Evolutionary conservation across 1,284 basidiomycete species (phyloP), one percentile per base, ranked within the genome.

Genomic region (Singerocomus inundabilis): DNA sequence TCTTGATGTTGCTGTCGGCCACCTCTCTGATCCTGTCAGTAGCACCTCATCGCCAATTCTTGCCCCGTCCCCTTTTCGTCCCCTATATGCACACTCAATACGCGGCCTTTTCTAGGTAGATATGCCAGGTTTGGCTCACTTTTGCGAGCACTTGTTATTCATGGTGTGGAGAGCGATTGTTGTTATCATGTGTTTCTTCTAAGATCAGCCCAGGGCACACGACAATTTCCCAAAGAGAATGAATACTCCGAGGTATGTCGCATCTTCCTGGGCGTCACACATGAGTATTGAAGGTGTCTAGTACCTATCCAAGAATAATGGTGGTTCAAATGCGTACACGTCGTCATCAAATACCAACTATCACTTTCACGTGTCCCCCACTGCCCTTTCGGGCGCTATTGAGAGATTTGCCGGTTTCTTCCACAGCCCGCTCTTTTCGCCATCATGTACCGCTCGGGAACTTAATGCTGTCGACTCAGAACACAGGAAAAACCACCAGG

Each of bases 401-500:
- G 82, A 92, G 59, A 88, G 95, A 28, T 99, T 99, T 69, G 80
- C 95, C 0, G 88, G 86, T 3, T 99, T 99, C 77, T 99, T 99
- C 73, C 88, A 91, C 60, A 88, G 85, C 34, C 97, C 97, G 0
- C 79, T 97, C 45, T 99, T 99, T 66, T 75, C 91, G 11, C 82
- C 89, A 0, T 92, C 91, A 15, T 96, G 96, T 68, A 96, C 96
- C 0, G 83, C 89, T 46, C 84, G 97, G 40, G 97, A 99, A 72
- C 83, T 98, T 57, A 94, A 95, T 59, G 97, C 97, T 1, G 97
- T 99, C 32, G 90, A 99, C 67, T 98, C 94, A 1, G 97, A 99
- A 68, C 91, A 99, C 79, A 94, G 93, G 77, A 99, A 99, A 77
- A 99, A 99, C 67, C 80, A 93, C 45, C 96, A 98, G 71, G 77